Evolutionary conservation across 148 eudicot species (phyloP).

Genomic region (Diospyros kaki): DNA sequence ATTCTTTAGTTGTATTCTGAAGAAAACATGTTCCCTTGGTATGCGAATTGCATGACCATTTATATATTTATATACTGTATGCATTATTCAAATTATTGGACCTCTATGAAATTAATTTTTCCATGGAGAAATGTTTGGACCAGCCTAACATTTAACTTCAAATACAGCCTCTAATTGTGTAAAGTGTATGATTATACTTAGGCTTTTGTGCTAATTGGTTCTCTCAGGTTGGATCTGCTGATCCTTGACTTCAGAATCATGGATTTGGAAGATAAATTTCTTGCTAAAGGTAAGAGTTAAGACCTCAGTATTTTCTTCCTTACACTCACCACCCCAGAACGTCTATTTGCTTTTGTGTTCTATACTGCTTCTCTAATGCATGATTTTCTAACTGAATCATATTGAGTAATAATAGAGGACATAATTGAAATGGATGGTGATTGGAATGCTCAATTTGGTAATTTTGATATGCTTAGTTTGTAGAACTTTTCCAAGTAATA

Average conservation of each 20-base stretch:
- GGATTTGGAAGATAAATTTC: constrained; percentile 38
- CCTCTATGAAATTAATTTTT: background rate
- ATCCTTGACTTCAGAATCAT: constrained; percentile 24
- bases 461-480: background rate
- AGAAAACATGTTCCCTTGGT: too few relatives aligned
- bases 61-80: background rate
- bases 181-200: background rate
- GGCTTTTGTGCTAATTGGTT: constrained; percentile 4
- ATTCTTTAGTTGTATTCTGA: too few relatives aligned
- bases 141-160: background rate
- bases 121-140: background rate
- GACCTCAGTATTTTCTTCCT: background rate
- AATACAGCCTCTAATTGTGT: background rate
- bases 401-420: background rate
- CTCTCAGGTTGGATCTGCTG: constrained; percentile 16
- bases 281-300: constrained; percentile 43
- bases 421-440: background rate
- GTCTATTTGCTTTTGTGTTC: background rate
- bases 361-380: background rate
- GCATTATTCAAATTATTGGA: background rate
- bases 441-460: background rate
- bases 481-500: background rate
- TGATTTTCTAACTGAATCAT: background rate
- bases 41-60: too few relatives aligned
- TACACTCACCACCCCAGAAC: background rate